Conservation (phyloP, 2,329 filamentous ascomycete species). For the Diaporthe aspalathi region DNA sequence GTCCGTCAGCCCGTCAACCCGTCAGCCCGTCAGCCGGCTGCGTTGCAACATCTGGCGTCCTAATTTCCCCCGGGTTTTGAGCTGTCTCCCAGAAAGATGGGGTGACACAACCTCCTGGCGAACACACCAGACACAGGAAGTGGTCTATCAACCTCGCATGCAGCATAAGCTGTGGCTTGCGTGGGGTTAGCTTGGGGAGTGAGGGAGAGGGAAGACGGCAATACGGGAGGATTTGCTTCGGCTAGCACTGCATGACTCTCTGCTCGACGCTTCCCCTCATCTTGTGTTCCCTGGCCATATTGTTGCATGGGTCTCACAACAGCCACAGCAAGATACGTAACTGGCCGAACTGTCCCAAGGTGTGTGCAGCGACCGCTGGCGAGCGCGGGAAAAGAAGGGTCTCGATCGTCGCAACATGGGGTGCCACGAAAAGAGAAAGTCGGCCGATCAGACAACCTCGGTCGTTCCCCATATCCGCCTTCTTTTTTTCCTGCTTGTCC, state of each 20-base stretch:
- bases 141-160: conserved; percentile 31
- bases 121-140: conserved; percentile 17
- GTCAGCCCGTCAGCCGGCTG: neutral
- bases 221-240: conserved; percentile 35
- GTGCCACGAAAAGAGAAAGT: neutral
- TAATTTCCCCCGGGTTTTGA: neutral
- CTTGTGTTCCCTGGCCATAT: conserved; percentile 36
- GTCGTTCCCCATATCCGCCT: conserved; percentile 16
- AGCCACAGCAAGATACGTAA: conserved; percentile 16
- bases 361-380: conserved; percentile 6
- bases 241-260: conserved; percentile 32
- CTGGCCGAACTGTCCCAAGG: conserved; percentile 4
- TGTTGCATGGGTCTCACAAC: conserved; percentile 30
- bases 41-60: conserved; percentile 19
- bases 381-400: conserved; percentile 20
- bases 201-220: conserved; percentile 20
- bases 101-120: conserved; percentile 23
- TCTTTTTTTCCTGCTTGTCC: conserved; percentile 5
- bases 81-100: conserved; percentile 7
- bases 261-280: conserved; percentile 38
- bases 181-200: conserved; percentile 28
- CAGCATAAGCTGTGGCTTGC: conserved; percentile 33
- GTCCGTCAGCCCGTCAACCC: neutral
- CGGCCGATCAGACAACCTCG: conserved; percentile 9
- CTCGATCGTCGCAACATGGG: conserved; percentile 27